phyloP scores from a whole-genome alignment of 306 rosid genomes.

The Lathyrus aphaca region DNA sequence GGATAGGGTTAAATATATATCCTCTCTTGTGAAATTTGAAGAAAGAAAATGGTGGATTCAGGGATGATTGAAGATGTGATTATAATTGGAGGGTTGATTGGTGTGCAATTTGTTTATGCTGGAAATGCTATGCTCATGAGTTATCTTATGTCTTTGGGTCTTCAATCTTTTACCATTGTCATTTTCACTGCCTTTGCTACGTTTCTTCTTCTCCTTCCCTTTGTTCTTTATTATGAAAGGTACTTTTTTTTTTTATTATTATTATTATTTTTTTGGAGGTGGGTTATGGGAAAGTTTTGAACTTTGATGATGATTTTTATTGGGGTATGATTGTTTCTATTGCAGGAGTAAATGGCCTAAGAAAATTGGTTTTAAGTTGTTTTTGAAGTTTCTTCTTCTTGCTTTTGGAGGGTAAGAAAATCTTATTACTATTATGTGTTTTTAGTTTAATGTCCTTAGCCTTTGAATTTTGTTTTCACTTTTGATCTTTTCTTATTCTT shows the following conservation, averaged over 20 bases:
- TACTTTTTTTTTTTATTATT: not conserved
- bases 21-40: constrained; percentile 26
- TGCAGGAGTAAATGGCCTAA: constrained; percentile 76
- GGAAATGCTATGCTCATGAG: constrained; percentile 66
- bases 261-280: not conserved
- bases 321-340: not conserved
- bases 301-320: constrained; percentile 18
- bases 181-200: constrained; percentile 60
- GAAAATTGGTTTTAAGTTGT: constrained; percentile 54
- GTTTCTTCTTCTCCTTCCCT: constrained; percentile 63
- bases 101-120: constrained; percentile 67
- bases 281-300: not conserved
- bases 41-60: constrained; percentile 15
- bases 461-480: constrained; percentile 1
- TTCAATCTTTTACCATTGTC: constrained; percentile 61
- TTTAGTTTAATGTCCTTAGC: not conserved
- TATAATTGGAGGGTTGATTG: constrained; percentile 64
- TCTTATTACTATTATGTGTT: not conserved
- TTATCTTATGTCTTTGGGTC: constrained; percentile 75
- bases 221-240: constrained; percentile 77
- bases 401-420: constrained; percentile 70
- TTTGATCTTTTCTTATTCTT: not conserved
- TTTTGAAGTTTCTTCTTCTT: constrained; percentile 56
- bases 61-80: constrained; percentile 53
- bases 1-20: constrained; percentile 21